A percentile compares a stretch with the other conserved stretches of the same genome.
These are phyloP conservation scores for Leucocoprinus leucothites DNA, from an alignment of 768 basidiomycete species.

Conservation along the genomic window DNA sequence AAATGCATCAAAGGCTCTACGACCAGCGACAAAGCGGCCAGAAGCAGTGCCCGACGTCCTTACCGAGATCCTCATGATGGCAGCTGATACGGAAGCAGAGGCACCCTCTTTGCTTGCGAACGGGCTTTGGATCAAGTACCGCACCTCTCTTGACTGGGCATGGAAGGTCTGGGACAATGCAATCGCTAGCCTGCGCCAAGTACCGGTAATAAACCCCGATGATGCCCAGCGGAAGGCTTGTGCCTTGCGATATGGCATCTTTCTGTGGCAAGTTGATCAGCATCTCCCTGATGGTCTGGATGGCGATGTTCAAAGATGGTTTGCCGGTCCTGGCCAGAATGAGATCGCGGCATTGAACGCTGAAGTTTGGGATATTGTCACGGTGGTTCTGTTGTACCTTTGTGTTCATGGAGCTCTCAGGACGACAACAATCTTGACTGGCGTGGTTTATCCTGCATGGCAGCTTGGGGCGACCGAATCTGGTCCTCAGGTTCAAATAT, in stretches of 20 bases:
- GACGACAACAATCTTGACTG: slow-evolving; percentile 68
- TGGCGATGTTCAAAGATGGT: slow-evolving; percentile 68
- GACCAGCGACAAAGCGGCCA: slow-evolving; percentile 37
- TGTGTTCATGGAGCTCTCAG: slow-evolving; percentile 65
- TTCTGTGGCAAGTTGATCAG: slow-evolving; percentile 71
- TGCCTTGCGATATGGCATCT: slow-evolving; percentile 64
- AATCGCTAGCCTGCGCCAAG: slow-evolving; percentile 68
- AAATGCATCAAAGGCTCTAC: slow-evolving; percentile 38
- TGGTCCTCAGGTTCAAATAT: slow-evolving; percentile 37
- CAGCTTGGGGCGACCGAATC: slow-evolving; percentile 44
- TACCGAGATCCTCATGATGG: slow-evolving; percentile 68
- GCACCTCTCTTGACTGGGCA: slow-evolving; percentile 69
- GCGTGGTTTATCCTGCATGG: slow-evolving; percentile 82
- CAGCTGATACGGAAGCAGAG: slow-evolving; percentile 52
- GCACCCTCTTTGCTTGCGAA: slow-evolving; percentile 72
- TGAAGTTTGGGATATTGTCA: slow-evolving; percentile 68
- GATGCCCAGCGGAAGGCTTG: slow-evolving; percentile 42
- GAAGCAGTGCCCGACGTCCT: slow-evolving; percentile 43
- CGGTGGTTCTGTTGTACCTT: slow-evolving; percentile 59
- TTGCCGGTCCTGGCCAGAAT: slow-evolving; percentile 60
- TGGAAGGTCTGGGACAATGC: slow-evolving; percentile 86
- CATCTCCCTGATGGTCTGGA: slow-evolving; percentile 76
- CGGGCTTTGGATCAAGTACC: slow-evolving; percentile 80
- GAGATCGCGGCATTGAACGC: slow-evolving; percentile 56
- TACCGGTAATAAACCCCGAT: slow-evolving; percentile 55